phyloP scores from a whole-genome alignment of 2,329 filamentous ascomycete species.

The Aspergillus fumigatus region DNA sequence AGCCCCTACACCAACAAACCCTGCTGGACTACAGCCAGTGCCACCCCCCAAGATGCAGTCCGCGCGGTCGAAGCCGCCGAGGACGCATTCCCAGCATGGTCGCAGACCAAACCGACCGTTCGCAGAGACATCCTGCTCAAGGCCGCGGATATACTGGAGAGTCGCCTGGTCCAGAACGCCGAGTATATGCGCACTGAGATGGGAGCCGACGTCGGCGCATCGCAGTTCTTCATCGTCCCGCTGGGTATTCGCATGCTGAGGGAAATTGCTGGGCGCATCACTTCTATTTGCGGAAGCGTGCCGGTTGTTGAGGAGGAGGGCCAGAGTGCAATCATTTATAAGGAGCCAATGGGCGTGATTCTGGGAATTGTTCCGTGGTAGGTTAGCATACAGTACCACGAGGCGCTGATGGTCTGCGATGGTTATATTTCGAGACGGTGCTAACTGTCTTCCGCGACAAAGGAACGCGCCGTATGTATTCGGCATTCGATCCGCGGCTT shows the following conservation, averaged over 20 bases:
- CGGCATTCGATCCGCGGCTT: conserved; percentile 48
- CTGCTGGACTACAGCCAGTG: conserved; percentile 53
- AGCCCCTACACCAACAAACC: conserved; percentile 51
- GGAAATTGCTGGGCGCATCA: conserved; percentile 47
- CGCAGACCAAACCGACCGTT: conserved; percentile 53
- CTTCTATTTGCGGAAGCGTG: conserved; percentile 45
- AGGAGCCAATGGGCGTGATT: conserved; percentile 73
- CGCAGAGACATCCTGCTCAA: conserved; percentile 67
- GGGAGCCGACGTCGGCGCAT: conserved; percentile 39
- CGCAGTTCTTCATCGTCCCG: conserved; percentile 28
- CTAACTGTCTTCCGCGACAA: not conserved
- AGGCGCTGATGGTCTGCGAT: not conserved
- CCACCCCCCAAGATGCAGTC: conserved; percentile 38
- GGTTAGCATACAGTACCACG: conserved; percentile 2
- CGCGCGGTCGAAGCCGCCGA: conserved; percentile 55
- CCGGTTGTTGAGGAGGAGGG: conserved; percentile 47
- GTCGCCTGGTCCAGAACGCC: conserved; percentile 48
- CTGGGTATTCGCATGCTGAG: conserved; percentile 38
- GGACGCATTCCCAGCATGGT: conserved; percentile 64
- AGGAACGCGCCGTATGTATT: conserved; percentile 53
- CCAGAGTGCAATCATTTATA: conserved; percentile 60
- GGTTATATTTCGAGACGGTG: not conserved
- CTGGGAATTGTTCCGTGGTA: conserved; percentile 77
- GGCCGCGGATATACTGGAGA: conserved; percentile 55
- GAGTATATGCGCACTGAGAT: conserved; percentile 56